Percentiles rank a stretch among this genome's conserved stretches.
Evolutionary conservation across 2,329 filamentous ascomycete genomes (phyloP).

Genomic region (Biscogniauxia mediterranea): DNA sequence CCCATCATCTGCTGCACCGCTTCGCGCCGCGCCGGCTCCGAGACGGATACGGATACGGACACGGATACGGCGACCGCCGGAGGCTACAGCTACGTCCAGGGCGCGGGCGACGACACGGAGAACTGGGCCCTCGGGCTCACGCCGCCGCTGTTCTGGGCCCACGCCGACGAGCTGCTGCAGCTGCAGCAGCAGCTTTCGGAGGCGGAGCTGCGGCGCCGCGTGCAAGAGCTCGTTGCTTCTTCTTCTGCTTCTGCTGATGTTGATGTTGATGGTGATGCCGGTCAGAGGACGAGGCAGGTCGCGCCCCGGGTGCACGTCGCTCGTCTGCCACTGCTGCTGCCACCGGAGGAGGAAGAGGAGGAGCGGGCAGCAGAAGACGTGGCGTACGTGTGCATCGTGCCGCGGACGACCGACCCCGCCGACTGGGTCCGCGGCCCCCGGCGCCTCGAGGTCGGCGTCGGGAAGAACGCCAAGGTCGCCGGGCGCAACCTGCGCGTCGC

Average conservation of each 20-base stretch:
- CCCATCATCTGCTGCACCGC: constrained; percentile 84
- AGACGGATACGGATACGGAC: constrained; percentile 52
- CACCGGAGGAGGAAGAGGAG: constrained; percentile 15
- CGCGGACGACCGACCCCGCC: constrained; percentile 44
- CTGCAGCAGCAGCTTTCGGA: constrained; percentile 63
- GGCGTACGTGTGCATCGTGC: constrained; percentile 44
- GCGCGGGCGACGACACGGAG: constrained; percentile 91
- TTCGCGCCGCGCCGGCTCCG: constrained; percentile 64
- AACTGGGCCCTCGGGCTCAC: constrained; percentile 85
- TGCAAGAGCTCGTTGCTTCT: constrained; percentile 42
- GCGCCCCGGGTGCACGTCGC: constrained; percentile 32
- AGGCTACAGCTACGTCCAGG: constrained; percentile 98
- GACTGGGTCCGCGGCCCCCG: constrained; percentile 38
- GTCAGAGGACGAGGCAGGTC: constrained; percentile 30
- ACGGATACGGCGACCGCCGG: no score
- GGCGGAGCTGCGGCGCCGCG: constrained; percentile 55
- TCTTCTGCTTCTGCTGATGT: background rate
- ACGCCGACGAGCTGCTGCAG: constrained; percentile 59
- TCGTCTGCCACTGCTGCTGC: constrained; percentile 1
- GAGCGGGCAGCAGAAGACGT: constrained; percentile 10
- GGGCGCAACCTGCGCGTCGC: constrained; percentile 78
- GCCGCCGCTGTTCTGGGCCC: constrained; percentile 74
- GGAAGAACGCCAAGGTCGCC: constrained; percentile 67
- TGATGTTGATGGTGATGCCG: background rate
- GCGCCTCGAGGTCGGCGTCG: constrained; percentile 60